phyloP scores from a whole-genome alignment of 148 eudicot genomes.

The Agrostemma githago region DNA sequence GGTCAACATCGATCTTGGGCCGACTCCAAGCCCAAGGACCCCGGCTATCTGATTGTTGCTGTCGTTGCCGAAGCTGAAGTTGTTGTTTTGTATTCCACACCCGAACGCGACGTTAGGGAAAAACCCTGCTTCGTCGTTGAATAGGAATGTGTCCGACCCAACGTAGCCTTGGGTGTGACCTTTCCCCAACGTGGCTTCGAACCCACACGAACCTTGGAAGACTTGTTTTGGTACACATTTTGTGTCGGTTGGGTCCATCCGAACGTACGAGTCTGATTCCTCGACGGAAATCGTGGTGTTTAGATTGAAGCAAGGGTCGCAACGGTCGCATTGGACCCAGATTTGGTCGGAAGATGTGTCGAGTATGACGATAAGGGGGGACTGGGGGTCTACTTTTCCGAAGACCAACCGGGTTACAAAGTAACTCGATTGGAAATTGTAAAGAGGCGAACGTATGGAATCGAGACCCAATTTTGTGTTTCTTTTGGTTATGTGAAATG shows the following conservation, averaged over 20 bases:
- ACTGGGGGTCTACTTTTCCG: not conserved
- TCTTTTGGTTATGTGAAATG: not conserved
- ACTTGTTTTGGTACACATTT: not conserved
- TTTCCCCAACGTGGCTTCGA: not conserved
- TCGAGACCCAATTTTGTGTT: not conserved
- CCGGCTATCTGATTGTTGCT: not conserved
- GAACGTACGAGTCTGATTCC: not conserved
- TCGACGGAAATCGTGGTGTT: not conserved
- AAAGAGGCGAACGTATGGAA: too few relatives aligned
- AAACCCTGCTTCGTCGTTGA: not conserved
- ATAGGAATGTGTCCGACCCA: slow-evolving; percentile 11
- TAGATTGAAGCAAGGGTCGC: not conserved
- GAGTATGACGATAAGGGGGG: too few relatives aligned
- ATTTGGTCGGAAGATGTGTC: too few relatives aligned
- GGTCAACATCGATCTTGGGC: not conserved
- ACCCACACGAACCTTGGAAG: slow-evolving; percentile 14
- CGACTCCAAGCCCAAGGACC: not conserved
- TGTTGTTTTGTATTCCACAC: not conserved
- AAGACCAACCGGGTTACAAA: not conserved
- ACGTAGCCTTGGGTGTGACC: not conserved
- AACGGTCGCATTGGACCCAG: too few relatives aligned
- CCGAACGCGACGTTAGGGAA: not conserved
- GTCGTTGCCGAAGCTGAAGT: not conserved
- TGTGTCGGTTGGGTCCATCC: slow-evolving; percentile 3
- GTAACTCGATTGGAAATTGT: not conserved